Evolutionary conservation across 768 basidiomycete genomes (phyloP), one percentile per base, ranked within the genome.

Genomic region (Boletus insuetus): DNA sequence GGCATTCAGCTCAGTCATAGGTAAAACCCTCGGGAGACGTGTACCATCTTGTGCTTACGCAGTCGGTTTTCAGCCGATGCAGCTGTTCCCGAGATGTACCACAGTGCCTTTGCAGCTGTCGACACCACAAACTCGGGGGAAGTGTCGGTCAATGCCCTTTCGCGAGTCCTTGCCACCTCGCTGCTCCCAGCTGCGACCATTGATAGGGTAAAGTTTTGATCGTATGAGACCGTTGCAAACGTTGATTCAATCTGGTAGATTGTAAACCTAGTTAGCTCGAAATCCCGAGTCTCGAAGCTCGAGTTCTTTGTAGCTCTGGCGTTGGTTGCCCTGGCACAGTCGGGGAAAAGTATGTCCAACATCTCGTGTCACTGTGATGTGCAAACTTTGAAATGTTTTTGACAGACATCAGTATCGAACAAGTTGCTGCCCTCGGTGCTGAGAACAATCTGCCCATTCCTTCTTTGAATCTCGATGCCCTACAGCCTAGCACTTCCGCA

Each of bases 271-370:
- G 92, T 94, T 49, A 91, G 89, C 71, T 86, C 87, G 34, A 81
- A 81, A 55, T 80, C 89, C 42, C 80, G 86, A 48, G 88, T 98
- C 37, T 91, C 91, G 9, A 91, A 85, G 61, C 83, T 87, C 53
- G 94, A 98, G 67, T 95, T 96, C 76, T 95, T 90, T 68, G 90
- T 95, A 12, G 91, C 93, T 11, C 73, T 98, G 24, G 92, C 91
- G 12, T 78, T 98, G 14, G 91, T 91, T 43, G 91, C 91, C 3
- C 75, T 96, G 5, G 91, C 91, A 6, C 94, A 98, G 71, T 75
- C 83, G 6, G 86, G 84, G 4, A 85, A 86, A 81, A 91, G 91
- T 89, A 53, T 24, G 73, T 62, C 7, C 14, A 37, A 31, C 29
- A 10, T 56, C 31, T 61, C 54, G 14, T 49, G 19, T 40, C 38